Conservation (phyloP, 768 basidiomycete genomes). For the Auricularia sp. region DNA sequence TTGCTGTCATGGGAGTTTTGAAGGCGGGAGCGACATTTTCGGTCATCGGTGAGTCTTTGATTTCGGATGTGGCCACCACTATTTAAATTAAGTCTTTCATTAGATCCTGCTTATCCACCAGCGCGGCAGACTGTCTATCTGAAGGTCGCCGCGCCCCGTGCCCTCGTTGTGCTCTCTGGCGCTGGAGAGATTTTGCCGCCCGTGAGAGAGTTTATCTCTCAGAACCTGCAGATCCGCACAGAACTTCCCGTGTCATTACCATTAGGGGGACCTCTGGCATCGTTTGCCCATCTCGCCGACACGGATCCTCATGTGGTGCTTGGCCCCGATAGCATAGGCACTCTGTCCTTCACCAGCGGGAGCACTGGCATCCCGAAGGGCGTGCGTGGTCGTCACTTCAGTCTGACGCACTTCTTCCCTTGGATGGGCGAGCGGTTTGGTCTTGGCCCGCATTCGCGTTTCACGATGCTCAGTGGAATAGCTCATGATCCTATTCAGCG, state of each 20-base stretch:
- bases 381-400: slow-evolving; percentile 91
- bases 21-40: slow-evolving; percentile 96
- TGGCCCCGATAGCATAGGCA: slow-evolving; percentile 93
- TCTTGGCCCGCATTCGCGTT: slow-evolving; percentile 63
- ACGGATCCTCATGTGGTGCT: slow-evolving; percentile 73
- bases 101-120: slow-evolving; percentile 95
- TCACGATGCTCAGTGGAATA: slow-evolving; percentile 98
- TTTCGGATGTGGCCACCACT: too few relatives aligned
- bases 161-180: slow-evolving; percentile 80
- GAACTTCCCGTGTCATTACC: slow-evolving; percentile 57
- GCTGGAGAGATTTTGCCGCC: slow-evolving; percentile 72
- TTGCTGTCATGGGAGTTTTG: slow-evolving; percentile 92
- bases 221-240: slow-evolving; percentile 74
- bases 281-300: slow-evolving; percentile 44
- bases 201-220: slow-evolving; percentile 73
- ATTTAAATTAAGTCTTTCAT: neutral
- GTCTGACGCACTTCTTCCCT: slow-evolving; percentile 97
- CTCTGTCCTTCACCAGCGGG: slow-evolving; percentile 92
- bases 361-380: slow-evolving; percentile 98
- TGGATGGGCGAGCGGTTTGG: slow-evolving; percentile 94
- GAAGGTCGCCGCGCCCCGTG: slow-evolving; percentile 84
- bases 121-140: slow-evolving; percentile 89
- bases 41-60: slow-evolving; percentile 67
- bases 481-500: slow-evolving; percentile 99
- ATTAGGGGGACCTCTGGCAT: slow-evolving; percentile 26